phyloP scores from a whole-genome alignment of 345 rosid genomes.

The Rhodomyrtus tomentosa region DNA sequence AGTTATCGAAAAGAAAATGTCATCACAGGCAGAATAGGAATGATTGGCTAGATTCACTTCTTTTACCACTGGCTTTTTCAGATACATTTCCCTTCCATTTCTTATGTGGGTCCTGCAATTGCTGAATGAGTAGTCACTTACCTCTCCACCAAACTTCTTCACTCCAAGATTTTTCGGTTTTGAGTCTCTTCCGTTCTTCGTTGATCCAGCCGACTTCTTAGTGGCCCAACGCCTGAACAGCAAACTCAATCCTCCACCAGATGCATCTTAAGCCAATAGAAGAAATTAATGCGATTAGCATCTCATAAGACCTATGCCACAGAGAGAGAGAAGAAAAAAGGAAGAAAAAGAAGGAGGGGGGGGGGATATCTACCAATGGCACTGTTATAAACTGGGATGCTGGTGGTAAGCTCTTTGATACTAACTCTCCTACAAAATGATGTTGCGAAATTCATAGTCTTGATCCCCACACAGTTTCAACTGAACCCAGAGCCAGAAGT shows the following conservation, averaged over 20 bases:
- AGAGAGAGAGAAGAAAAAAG: no score
- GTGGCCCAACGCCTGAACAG: constrained; percentile 82
- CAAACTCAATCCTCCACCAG: constrained; percentile 55
- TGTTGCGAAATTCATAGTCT: constrained; percentile 10
- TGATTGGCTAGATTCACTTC: not conserved
- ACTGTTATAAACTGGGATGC: constrained; percentile 11
- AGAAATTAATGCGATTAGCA: not conserved
- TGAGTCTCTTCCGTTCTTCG: constrained; percentile 83
- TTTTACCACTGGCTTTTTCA: not conserved
- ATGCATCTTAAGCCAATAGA: constrained; percentile 21
- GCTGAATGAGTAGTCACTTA: not conserved
- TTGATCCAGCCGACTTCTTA: constrained; percentile 73
- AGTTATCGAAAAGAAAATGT: not conserved
- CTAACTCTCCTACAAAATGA: constrained; percentile 12
- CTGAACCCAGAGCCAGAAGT: not conserved
- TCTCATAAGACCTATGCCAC: not conserved
- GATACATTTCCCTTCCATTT: not conserved
- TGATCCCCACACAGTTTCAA: not conserved
- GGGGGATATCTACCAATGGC: constrained; percentile 2
- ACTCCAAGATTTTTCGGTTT: constrained; percentile 88
- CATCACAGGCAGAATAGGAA: not conserved
- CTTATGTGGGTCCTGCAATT: not conserved
- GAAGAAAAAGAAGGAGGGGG: no score
- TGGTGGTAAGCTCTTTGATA: constrained; percentile 14
- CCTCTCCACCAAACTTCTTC: constrained; percentile 94